These are phyloP conservation scores for Neurospora terricola DNA, from an alignment of 495 filamentous ascomycete species.

Conservation along the genomic window DNA sequence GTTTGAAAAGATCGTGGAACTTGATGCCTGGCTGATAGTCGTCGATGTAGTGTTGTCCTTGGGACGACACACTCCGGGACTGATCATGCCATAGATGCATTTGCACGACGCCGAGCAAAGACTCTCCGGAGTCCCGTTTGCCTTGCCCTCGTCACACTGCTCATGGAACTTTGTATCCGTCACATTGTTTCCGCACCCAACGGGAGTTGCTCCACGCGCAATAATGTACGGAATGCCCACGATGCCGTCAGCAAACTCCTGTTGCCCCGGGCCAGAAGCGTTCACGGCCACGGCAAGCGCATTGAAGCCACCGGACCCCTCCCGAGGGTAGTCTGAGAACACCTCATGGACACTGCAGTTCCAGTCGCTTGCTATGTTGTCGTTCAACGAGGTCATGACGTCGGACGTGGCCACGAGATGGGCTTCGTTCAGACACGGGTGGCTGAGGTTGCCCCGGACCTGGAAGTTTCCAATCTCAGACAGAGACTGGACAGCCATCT, in stretches of 20 bases:
- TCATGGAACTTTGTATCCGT: conserved; percentile 29
- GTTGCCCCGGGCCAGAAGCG: conserved; percentile 26
- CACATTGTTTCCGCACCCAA: conserved; percentile 38
- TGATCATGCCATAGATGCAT: conserved; percentile 19
- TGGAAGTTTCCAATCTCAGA: conserved; percentile 35
- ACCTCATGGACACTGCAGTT: conserved; percentile 40
- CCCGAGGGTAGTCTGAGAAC: conserved; percentile 33
- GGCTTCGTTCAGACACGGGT: conserved; percentile 32
- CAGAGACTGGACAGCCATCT: conserved; percentile 28
- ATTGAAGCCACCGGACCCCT: conserved; percentile 31
- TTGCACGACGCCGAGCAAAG: conserved; percentile 35
- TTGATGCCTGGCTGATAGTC: conserved; percentile 4
- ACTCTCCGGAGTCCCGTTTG: conserved; percentile 27
- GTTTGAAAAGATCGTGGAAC: conserved; percentile 7
- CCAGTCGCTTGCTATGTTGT: conserved; percentile 35
- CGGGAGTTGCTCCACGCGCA: conserved; percentile 36
- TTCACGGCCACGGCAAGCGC: conserved; percentile 38
- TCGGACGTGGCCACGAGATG: conserved; percentile 35
- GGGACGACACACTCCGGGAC: conserved; percentile 17
- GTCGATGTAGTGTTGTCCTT: conserved; percentile 12
- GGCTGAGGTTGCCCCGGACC: conserved; percentile 29
- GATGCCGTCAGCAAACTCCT: conserved; percentile 31
- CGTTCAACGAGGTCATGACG: conserved; percentile 30
- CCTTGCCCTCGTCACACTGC: conserved; percentile 35
- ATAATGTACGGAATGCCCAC: conserved; percentile 41